phyloP scores from a whole-genome alignment of 2,329 filamentous ascomycete species.

The Hortaea werneckii region DNA sequence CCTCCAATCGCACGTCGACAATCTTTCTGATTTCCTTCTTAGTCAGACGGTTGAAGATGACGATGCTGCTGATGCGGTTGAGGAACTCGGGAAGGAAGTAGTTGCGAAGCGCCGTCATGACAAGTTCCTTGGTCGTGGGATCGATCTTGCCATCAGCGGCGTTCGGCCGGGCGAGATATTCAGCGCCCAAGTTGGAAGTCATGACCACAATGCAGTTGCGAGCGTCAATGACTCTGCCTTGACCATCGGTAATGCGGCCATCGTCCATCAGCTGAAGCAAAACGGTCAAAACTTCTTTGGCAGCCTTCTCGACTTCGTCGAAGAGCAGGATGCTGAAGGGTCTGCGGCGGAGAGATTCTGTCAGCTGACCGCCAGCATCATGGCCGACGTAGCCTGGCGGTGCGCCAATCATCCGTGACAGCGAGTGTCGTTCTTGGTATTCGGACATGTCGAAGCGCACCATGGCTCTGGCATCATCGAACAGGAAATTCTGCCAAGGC shows the following conservation, averaged over 20 bases:
- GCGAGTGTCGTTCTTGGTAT: constrained; percentile 91
- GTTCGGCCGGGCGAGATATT: constrained; percentile 75
- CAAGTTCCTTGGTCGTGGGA: constrained; percentile 70
- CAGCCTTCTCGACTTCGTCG: constrained; percentile 96
- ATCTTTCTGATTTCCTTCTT: constrained; percentile 86
- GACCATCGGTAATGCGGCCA: constrained; percentile 93
- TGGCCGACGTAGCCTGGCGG: constrained; percentile 96
- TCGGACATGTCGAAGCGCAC: constrained; percentile 99
- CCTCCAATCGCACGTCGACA: constrained; percentile 75
- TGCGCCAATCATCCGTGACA: constrained; percentile 95
- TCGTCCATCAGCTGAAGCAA: constrained; percentile 99
- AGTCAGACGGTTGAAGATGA: constrained; percentile 97
- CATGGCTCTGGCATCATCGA: constrained; percentile 95
- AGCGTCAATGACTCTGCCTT: constrained; percentile 88
- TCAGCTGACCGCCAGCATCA: constrained; percentile 89
- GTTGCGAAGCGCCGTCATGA: constrained; percentile 81
- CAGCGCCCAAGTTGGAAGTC: constrained; percentile 94
- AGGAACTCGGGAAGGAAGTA: constrained; percentile 98
- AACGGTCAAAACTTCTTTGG: constrained; percentile 93
- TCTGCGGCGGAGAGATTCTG: constrained; percentile 82
- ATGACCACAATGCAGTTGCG: constrained; percentile 99
- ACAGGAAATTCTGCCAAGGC: constrained; percentile 91
- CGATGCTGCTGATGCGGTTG: constrained; percentile 89
- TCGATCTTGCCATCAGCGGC: constrained; percentile 78
- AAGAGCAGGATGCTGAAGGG: constrained; percentile 98